Conservation (phyloP, 1,284 basidiomycete species). For the Apiotrichum sp. region DNA sequence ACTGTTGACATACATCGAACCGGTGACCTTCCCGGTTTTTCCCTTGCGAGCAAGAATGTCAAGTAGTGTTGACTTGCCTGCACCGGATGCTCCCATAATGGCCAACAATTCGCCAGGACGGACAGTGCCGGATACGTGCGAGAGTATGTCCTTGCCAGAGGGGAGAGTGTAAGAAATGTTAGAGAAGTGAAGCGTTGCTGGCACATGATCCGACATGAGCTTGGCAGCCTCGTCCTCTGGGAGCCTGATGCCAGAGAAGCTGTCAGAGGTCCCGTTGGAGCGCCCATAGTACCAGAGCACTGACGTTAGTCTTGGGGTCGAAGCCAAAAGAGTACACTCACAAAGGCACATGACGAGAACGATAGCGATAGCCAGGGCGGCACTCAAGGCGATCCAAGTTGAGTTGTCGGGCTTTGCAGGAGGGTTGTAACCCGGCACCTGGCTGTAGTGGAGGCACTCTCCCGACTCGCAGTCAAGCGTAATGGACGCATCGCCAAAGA, state of each 20-base stretch:
- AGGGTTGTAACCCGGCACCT: slow-evolving; percentile 84
- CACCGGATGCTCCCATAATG: slow-evolving; percentile 93
- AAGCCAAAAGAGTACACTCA: slow-evolving; percentile 20
- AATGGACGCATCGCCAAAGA: slow-evolving; percentile 89
- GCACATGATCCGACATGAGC: slow-evolving; percentile 88
- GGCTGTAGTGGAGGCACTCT: slow-evolving; percentile 87
- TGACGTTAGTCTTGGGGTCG: slow-evolving; percentile 28
- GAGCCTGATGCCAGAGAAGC: slow-evolving; percentile 69
- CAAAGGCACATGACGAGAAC: slow-evolving; percentile 51
- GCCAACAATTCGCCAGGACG: slow-evolving; percentile 85
- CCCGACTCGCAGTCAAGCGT: slow-evolving; percentile 80
- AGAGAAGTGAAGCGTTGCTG: slow-evolving; percentile 83
- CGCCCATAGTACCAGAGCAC: slow-evolving; percentile 86
- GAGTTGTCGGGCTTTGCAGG: slow-evolving; percentile 75
- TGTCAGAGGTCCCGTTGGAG: slow-evolving; percentile 54
- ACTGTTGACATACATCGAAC: slow-evolving; percentile 79
- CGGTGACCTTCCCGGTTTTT: slow-evolving; percentile 72
- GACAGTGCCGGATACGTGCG: slow-evolving; percentile 71
- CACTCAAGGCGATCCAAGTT: slow-evolving; percentile 73
- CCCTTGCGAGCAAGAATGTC: slow-evolving; percentile 87
- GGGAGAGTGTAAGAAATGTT: slow-evolving; percentile 70
- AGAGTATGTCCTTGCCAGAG: slow-evolving; percentile 63
- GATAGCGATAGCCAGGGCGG: slow-evolving; percentile 61
- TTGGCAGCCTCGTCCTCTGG: slow-evolving; percentile 73
- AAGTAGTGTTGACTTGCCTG: slow-evolving; percentile 92